Evolutionary conservation across 1,284 basidiomycete genomes (phyloP).

Genomic region (Microbotryomycetes sp.): DNA sequence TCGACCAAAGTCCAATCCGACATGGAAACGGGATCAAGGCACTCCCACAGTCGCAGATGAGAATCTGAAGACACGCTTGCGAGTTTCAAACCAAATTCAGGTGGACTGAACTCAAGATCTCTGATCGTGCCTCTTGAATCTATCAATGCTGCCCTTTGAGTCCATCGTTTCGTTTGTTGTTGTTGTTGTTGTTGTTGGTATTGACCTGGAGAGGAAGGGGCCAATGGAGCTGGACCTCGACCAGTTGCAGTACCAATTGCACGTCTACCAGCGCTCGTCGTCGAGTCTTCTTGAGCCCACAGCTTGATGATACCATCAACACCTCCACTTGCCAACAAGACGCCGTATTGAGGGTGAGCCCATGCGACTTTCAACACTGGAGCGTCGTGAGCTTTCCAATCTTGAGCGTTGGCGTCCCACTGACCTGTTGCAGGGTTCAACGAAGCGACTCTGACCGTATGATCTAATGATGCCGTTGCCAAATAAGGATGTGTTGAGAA

Average conservation of each 20-base stretch:
- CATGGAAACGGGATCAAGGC: slow-evolving; percentile 58
- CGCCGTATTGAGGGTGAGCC: slow-evolving; percentile 83
- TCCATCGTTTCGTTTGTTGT: slow-evolving; percentile 45
- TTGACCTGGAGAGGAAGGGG: slow-evolving; percentile 36
- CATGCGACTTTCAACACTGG: slow-evolving; percentile 73
- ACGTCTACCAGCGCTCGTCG: background rate
- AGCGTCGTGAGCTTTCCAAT: slow-evolving; percentile 73
- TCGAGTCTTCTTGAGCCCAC: slow-evolving; percentile 49
- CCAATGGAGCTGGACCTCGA: slow-evolving; percentile 41
- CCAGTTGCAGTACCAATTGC: slow-evolving; percentile 1
- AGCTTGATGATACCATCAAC: slow-evolving; percentile 84
- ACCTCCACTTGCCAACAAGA: slow-evolving; percentile 71
- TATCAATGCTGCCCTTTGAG: slow-evolving; percentile 63
- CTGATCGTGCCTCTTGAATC: slow-evolving; percentile 80
- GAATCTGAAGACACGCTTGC: slow-evolving; percentile 82
- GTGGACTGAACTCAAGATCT: slow-evolving; percentile 74
- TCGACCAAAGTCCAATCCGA: slow-evolving; percentile 70
- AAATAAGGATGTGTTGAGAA: slow-evolving; percentile 82
- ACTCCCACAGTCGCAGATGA: slow-evolving; percentile 79
- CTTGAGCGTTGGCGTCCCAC: slow-evolving; percentile 16
- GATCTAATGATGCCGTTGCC: slow-evolving; percentile 69
- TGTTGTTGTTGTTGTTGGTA: slow-evolving; percentile 39
- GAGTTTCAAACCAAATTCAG: slow-evolving; percentile 76
- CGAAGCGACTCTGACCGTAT: slow-evolving; percentile 50
- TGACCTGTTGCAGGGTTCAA: slow-evolving; percentile 16